These are phyloP conservation scores for Microsporum ferrugineum DNA, from an alignment of 2,329 filamentous ascomycete genomes.

Conservation along the genomic window DNA sequence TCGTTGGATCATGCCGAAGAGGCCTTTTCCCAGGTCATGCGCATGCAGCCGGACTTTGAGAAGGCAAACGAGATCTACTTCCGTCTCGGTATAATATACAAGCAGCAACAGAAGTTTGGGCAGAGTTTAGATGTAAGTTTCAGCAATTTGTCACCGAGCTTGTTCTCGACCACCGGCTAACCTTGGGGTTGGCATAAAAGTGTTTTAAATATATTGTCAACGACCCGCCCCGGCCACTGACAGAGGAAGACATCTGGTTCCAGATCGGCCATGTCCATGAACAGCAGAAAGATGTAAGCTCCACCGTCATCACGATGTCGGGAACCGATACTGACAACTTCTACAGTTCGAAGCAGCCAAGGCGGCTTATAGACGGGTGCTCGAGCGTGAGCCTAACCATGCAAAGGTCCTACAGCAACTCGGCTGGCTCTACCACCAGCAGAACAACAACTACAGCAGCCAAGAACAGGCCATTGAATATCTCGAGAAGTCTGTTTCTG, in stretches of 20 bases:
- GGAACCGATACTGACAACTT: conserved; percentile 19
- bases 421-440: conserved; percentile 94
- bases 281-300: conserved; percentile 82
- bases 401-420: conserved; percentile 97
- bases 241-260: conserved; percentile 98
- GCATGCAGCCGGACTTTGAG: conserved; percentile 93
- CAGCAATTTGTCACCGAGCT: conserved; percentile 11
- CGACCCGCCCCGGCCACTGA: conserved; percentile 81
- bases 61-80: conserved; percentile 99
- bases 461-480: conserved; percentile 97
- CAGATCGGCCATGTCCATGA: conserved; percentile 98
- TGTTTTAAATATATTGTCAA: conserved; percentile 98
- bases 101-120: conserved; percentile 87
- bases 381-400: conserved; percentile 89
- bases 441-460: conserved; percentile 79
- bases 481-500: conserved; percentile 87
- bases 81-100: conserved; percentile 97
- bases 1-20: conserved; percentile 95
- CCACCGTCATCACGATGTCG: background rate
- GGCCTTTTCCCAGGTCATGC: conserved; percentile 97
- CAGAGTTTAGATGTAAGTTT: conserved; percentile 75
- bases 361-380: conserved; percentile 78
- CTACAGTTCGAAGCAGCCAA: conserved; percentile 82
- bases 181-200: conserved; percentile 37
- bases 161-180: conserved; percentile 2